A percentile compares a stretch with the other conserved stretches of the same genome.
Evolutionary conservation across 352 stramenopile species (phyloP).

Genomic region (Globisporangium rhizosaccharum): DNA sequence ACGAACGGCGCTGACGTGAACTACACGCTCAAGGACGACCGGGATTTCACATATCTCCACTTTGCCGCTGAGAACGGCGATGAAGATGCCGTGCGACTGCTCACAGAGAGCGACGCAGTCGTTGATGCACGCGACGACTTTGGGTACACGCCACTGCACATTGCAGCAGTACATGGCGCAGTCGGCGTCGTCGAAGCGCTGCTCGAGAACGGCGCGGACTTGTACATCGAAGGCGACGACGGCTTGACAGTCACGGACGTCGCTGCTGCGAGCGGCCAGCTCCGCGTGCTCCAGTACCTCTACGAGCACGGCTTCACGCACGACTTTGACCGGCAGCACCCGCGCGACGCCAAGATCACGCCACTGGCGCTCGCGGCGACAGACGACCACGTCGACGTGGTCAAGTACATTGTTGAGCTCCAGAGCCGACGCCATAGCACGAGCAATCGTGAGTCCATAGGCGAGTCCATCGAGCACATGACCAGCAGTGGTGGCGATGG

Average conservation of each 20-base stretch:
- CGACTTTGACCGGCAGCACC: conserved; percentile 13
- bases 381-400: conserved; percentile 5
- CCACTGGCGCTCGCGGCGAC: conserved; percentile 9
- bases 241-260: conserved; percentile 13
- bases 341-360: conserved; percentile 9
- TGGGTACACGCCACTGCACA: conserved; percentile 23
- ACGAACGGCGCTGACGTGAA: conserved; percentile 16
- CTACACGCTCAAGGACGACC: conserved; percentile 12
- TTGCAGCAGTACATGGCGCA: conserved; percentile 19
- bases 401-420: conserved; percentile 12
- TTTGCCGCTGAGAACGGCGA: conserved; percentile 27
- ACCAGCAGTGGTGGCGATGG: background rate
- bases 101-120: conserved; percentile 17
- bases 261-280: conserved; percentile 13
- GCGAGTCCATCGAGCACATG: background rate
- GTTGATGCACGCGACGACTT: conserved; percentile 15
- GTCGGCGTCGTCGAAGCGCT: conserved; percentile 14
- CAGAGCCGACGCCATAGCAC: conserved; percentile 7
- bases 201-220: conserved; percentile 16
- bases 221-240: conserved; percentile 9
- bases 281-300: conserved; percentile 15
- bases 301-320: conserved; percentile 14
- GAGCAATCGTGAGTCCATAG: background rate
- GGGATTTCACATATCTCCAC: conserved; percentile 19
- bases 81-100: conserved; percentile 15